A percentile compares a stretch with the other conserved stretches of the same genome.
Evolutionary conservation across 805 yeast genomes (phyloP).

Genomic region (Lipomyces mesembrius): DNA sequence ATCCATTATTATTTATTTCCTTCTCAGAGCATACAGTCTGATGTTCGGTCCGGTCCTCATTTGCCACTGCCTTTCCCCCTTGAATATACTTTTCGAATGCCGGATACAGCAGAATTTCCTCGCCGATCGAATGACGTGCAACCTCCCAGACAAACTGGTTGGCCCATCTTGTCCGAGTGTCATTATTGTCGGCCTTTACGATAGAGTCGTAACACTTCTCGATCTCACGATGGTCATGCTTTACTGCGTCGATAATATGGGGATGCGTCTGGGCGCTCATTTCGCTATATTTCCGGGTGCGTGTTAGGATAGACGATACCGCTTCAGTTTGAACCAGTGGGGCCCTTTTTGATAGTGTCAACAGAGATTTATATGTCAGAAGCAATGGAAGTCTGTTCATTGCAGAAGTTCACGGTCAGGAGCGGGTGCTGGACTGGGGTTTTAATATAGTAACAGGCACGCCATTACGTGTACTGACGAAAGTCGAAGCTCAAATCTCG

Average conservation of each 20-base stretch:
- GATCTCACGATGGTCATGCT: conserved; percentile 4
- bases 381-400: too few species aligned
- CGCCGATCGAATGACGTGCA: conserved; percentile 16
- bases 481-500: too few species aligned
- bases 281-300: background rate
- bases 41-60: conserved; percentile 14
- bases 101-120: conserved; percentile 18
- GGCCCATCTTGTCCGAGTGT: conserved; percentile 15
- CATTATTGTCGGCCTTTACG: background rate
- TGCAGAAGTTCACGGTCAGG: too few species aligned
- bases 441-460: too few species aligned
- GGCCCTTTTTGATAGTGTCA: too few species aligned
- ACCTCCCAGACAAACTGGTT: conserved; percentile 17
- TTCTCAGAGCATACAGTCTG: background rate
- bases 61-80: conserved; percentile 9
- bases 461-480: too few species aligned
- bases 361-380: too few species aligned
- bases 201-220: conserved; percentile 4
- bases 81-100: conserved; percentile 17
- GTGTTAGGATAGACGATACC: background rate
- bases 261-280: background rate
- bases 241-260: conserved; percentile 1
- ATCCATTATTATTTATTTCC: background rate
- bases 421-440: too few species aligned
- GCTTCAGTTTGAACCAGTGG: background rate